Evolutionary conservation across 176 grass and related monocot species (phyloP), one percentile per base, ranked within the genome.

Genomic region (Hyparrhenia diplandra): DNA sequence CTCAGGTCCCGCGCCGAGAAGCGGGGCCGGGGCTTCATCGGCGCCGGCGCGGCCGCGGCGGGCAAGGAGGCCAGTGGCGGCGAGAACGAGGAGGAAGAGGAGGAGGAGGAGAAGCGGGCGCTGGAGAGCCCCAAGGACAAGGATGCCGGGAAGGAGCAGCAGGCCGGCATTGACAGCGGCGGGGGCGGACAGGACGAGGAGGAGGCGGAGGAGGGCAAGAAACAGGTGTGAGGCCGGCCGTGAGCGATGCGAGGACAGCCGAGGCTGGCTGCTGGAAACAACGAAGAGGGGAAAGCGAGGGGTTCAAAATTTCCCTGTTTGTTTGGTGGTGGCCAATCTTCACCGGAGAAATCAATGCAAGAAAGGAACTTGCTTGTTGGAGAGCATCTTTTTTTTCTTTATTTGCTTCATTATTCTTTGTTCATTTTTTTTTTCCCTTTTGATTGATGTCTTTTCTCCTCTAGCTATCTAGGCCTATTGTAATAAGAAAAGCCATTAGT

Each of bases 121-220:
- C 66, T 97, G 69, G 94, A 89, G 81, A 97, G 88, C 81, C 94
- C 94, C 76, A 93, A 89, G 74, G 90, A 91, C 76, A 93, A 89
- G 74, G 88, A 91, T 13, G 39, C 39, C 39, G 87, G 82, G 23
- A 79, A 78, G 14, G 82, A 62, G 64, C 46, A 41, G 70, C 46
- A 41, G 70, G 63, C 36, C 67, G 86, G 61, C 68, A 67, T 18
- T 52, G 71, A 78, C 76, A 82, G 71, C 72, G 59, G 79, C 62
- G 60, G n/a, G 23, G 81, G 62, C 76, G 84, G 62, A 40, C 67
- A 85, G 32, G 85, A 71, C 67, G 90, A 90, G 82, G 76, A 65
- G 31, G 76, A 66, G 32, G 29, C 75, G 13, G 81, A 87, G 16
- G 80, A 87, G 34, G 83, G 45, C 78, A 83, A 85, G 47, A 84